Evolutionary conservation across 495 filamentous ascomycete genomes (phyloP).

Genomic region (Pyrenula aspistea): DNA sequence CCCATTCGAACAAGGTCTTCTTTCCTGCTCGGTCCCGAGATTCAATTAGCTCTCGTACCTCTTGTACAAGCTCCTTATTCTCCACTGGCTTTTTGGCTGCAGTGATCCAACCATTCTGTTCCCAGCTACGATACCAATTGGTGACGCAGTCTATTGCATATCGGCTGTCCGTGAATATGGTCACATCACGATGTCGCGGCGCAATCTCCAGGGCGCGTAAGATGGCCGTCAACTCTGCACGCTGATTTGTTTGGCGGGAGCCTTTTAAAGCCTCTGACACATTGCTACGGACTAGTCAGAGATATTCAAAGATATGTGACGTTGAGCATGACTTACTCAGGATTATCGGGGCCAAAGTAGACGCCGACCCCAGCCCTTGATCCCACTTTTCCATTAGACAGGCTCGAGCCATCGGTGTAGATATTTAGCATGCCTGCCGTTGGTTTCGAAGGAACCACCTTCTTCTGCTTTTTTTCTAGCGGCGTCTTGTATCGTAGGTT

Average conservation of each 20-base stretch:
- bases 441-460: slow-evolving; percentile 18
- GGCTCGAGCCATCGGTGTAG: slow-evolving; percentile 81
- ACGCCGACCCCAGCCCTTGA: slow-evolving; percentile 80
- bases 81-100: slow-evolving; percentile 56
- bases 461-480: slow-evolving; percentile 32
- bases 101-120: slow-evolving; percentile 67
- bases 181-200: slow-evolving; percentile 47
- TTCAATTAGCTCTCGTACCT: slow-evolving; percentile 59
- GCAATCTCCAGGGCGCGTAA: slow-evolving; percentile 70
- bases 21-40: slow-evolving; percentile 48
- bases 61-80: slow-evolving; percentile 74
- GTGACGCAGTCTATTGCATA: slow-evolving; percentile 90
- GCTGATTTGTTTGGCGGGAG: slow-evolving; percentile 77
- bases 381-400: slow-evolving; percentile 59
- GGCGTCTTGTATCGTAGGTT: slow-evolving; percentile 46
- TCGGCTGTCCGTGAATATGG: slow-evolving; percentile 70
- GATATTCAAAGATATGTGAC: slow-evolving; percentile 5
- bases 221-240: slow-evolving; percentile 84
- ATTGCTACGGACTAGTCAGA: slow-evolving; percentile 47
- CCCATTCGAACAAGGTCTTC: slow-evolving; percentile 66
- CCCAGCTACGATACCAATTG: slow-evolving; percentile 72
- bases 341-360: slow-evolving; percentile 65
- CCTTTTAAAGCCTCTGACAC: slow-evolving; percentile 72
- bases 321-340: slow-evolving; percentile 38
- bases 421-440: slow-evolving; percentile 49